Percentiles rank a stretch among this genome's conserved stretches.
These are phyloP conservation scores for Colletotrichum sp. DNA, from an alignment of 2,329 filamentous ascomycete genomes.

Conservation along the genomic window DNA sequence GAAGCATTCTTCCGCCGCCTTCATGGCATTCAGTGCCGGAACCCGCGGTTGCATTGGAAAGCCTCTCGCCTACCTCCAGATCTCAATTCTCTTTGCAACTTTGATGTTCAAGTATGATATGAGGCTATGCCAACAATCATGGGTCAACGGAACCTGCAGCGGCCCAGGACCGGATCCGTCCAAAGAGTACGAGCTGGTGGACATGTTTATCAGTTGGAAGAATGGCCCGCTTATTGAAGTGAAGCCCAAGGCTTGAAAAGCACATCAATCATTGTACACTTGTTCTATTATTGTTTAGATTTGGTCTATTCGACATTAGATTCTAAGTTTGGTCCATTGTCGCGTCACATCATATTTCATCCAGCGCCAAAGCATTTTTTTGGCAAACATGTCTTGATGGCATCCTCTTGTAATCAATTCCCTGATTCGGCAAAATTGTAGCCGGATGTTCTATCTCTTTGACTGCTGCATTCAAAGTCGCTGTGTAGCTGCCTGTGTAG, in stretches of 20 bases:
- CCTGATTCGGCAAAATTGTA: fast-evolving
- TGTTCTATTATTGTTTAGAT: fast-evolving
- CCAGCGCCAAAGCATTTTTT: not conserved
- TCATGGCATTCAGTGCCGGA: constrained; percentile 8
- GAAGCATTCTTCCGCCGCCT: not conserved
- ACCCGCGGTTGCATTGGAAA: constrained; percentile 7
- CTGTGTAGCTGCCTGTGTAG: not conserved
- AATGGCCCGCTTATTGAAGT: not conserved
- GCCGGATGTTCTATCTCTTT: not conserved
- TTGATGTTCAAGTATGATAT: constrained; percentile 1
- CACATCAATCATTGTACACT: not conserved
- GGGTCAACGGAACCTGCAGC: not conserved
- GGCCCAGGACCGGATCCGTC: not conserved
- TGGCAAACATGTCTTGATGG: not conserved
- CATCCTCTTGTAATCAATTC: fast-evolving
- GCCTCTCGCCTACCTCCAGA: not conserved
- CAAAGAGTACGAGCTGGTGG: not conserved
- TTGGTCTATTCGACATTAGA: not conserved
- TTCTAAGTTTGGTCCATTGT: fast-evolving
- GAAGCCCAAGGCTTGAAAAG: not conserved
- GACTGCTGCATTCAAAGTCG: not conserved
- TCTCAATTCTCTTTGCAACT: not conserved
- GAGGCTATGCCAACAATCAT: not conserved
- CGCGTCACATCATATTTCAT: not conserved
- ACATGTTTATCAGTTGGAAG: constrained; percentile 12